Base-by-base conservation (phyloP, 495 filamentous ascomycete species). In the Pyrenula massariospora region DNA sequence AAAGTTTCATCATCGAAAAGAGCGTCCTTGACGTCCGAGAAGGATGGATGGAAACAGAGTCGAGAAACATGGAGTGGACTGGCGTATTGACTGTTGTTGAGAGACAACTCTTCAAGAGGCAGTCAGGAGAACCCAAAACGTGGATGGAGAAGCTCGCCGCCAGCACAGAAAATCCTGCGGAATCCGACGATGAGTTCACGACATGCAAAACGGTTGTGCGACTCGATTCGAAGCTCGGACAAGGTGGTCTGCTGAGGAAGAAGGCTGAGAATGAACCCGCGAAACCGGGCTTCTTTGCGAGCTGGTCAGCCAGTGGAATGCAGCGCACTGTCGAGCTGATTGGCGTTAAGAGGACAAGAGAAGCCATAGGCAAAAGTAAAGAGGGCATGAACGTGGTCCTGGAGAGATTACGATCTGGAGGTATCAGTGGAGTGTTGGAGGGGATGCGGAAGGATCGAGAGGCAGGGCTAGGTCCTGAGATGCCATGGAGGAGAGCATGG, bases 361-460 rank as follows among this genome's bases (percentile, higher is more conserved):
- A 90, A 57, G 88, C 90, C 48, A 74, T 97, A 55, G 75, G 85
- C 55, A 94, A 91, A 65, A 91, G 88, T 66, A 89, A 91, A 62
- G 84, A 96, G 65, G 93, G 94, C 19, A 96, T 99, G 93, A 87
- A 85, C 56, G 82, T 96, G 49, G 92, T 99, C 15, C 76, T 99
- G 22, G 88, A 94, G 68, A 79, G 93, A 36, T 66, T 97, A 59
- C 81, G 93, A 55, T 74, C 77, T 54, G 88, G 91, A 12, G 88
- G 95, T 11, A 81, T 96, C 47, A 86, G 91, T 23, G 88, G 82
- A 20, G 86, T 96, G 19, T 70, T 93, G 48, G 92, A 96, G 66
- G 87, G 88, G 24, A 87, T 92, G 83, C 77, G 86, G 56, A 72
- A 77, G 62, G 88, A 93, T 64, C 71, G 81, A 19, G 81, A 83